Conservation (phyloP, 1,284 basidiomycete species). For the Stereum hirsutum region DNA sequence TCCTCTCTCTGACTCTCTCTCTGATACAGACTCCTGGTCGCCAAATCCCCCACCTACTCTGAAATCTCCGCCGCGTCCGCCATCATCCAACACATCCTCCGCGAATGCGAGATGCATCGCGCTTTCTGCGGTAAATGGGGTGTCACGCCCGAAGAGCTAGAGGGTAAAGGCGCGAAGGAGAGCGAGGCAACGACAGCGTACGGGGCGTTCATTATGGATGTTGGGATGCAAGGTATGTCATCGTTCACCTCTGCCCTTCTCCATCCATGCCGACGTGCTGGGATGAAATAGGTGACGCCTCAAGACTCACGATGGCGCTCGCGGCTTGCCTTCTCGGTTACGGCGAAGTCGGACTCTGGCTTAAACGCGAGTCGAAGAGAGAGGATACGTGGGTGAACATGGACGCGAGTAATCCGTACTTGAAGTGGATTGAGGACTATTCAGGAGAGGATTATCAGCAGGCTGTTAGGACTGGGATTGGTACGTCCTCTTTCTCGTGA, state of each 20-base stretch:
- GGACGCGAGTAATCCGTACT: conserved; percentile 68
- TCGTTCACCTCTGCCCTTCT: background rate
- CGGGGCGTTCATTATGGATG: conserved; percentile 78
- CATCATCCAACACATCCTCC: conserved; percentile 57
- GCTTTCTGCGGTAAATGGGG: conserved; percentile 66
- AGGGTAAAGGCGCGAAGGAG: conserved; percentile 55
- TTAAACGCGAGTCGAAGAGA: conserved; percentile 44
- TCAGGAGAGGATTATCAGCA: conserved; percentile 60
- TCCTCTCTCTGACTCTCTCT: background rate
- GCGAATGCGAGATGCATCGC: conserved; percentile 70
- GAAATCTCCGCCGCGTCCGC: conserved; percentile 59
- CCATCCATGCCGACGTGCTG: background rate
- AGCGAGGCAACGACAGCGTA: conserved; percentile 72
- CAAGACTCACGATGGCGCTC: conserved; percentile 73
- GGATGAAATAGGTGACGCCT: conserved; percentile 47
- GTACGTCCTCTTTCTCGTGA: conserved; percentile 27
- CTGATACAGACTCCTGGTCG: conserved; percentile 64
- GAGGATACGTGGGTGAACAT: conserved; percentile 45
- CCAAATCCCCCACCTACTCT: conserved; percentile 63
- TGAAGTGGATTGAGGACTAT: conserved; percentile 81
- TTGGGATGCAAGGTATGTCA: conserved; percentile 53
- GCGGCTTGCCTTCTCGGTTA: conserved; percentile 88
- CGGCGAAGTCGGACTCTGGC: conserved; percentile 87
- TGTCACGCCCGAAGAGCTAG: conserved; percentile 50
- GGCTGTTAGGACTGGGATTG: conserved; percentile 65